Base-by-base conservation (phyloP, 2,329 filamentous ascomycete species). In the Exophiala phaeomuriformis region DNA sequence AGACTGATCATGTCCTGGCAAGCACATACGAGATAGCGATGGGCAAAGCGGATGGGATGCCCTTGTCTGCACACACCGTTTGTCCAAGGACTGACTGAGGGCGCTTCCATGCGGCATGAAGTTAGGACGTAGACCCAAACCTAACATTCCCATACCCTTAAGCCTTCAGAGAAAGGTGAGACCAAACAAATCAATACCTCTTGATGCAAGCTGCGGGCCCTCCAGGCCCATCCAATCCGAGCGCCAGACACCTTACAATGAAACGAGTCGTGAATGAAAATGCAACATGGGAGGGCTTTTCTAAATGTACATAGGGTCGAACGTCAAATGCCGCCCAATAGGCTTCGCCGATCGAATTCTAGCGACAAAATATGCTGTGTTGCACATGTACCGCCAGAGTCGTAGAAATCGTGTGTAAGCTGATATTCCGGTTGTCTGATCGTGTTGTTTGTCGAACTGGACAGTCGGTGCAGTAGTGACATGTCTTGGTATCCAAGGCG, bases 291-390 rank as follows among this genome's bases (percentile, higher is more conserved):
- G 43, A 32, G 46, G 51, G 51, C 54, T 57, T 59, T 59, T 52
- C 46, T 57, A 59, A 59, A 60, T 62, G 56, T 62, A 62, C 60
- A 61, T 37, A 48, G 55, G 55, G 44, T 49, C 48, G 28, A 47
- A 29, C 49, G 37, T 50, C 47, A 43, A 52, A 52, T 39, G 45
- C 49, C 47, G 36, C 49, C 50, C 47, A 40, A 47, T 51, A 33
- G 51, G 49, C 44, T 52, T 51, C 52, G 49, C 54, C 36, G 30
- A 52, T 43, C 36, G 30, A 48, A 42, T 40, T 55, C 54, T 51
- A 55, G 43, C 54, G 41, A 57, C 57, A 54, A 54, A 49, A 52
- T 47, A 59, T 57, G 57, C 57, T 55, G 32, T 49, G 49, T 47
- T 59, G 54, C 52, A 52, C 47, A 57, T 55, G 57, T 55, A 48